phyloP scores from a whole-genome alignment of 1,284 basidiomycete genomes.

The Leccinum insolens region DNA sequence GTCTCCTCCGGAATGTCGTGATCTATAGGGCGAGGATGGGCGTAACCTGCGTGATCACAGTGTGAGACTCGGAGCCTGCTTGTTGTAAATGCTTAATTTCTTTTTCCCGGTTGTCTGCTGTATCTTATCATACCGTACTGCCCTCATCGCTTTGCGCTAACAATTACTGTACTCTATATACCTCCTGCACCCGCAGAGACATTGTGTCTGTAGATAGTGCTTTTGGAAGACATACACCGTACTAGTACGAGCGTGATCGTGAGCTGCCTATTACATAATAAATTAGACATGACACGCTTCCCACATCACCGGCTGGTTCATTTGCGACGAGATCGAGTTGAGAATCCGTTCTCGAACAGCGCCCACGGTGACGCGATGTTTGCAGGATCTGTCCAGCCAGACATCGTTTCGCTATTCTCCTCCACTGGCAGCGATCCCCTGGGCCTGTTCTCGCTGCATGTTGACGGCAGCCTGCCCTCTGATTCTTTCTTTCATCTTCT shows the following conservation, averaged over 20 bases:
- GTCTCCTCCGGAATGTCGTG: background rate
- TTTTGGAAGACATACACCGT: background rate
- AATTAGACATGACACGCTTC: constrained; percentile 11
- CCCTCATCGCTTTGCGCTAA: background rate
- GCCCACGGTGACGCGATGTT: constrained; percentile 45
- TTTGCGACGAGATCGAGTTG: constrained; percentile 23
- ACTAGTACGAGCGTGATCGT: background rate
- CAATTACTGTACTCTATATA: constrained; percentile 17
- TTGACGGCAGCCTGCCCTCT: too few species aligned
- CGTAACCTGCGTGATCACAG: background rate
- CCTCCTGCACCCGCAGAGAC: constrained; percentile 4
- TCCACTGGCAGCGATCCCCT: constrained; percentile 57
- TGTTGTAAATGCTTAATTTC: constrained; percentile 17
- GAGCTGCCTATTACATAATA: background rate
- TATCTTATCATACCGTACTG: constrained; percentile 22
- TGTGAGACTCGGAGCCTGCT: constrained; percentile 13
- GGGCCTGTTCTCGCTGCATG: too few species aligned
- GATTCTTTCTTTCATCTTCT: too few species aligned
- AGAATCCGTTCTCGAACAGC: constrained; percentile 19
- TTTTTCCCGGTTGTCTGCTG: constrained; percentile 14
- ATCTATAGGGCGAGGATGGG: background rate
- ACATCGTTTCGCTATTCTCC: constrained; percentile 76
- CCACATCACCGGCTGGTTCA: constrained; percentile 9
- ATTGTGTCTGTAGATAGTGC: constrained; percentile 2
- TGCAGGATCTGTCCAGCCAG: constrained; percentile 59